phyloP scores from a whole-genome alignment of 169 alveolate genomes.

The Plasmodium reichenowi region DNA sequence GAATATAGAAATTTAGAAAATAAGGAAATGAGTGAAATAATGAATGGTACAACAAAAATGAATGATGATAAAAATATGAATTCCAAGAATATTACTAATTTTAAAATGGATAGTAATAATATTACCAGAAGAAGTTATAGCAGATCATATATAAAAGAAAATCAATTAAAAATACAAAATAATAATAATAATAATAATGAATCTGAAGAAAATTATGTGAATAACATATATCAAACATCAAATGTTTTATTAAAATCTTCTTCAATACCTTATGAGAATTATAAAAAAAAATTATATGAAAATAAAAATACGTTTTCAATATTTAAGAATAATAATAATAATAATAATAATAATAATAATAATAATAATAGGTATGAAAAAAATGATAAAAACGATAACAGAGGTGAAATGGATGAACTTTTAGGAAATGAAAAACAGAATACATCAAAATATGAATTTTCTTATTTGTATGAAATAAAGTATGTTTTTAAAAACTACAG shows the following conservation, averaged over 20 bases:
- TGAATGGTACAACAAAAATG: too few relatives aligned
- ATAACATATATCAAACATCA: too few relatives aligned
- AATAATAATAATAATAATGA: too few relatives aligned
- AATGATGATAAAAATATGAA: not conserved
- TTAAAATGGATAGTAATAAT: not conserved
- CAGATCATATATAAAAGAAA: not conserved
- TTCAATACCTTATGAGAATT: not conserved
- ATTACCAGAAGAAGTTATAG: constrained; percentile 1
- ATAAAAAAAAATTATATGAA: not conserved
- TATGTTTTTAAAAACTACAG: constrained; percentile 80
- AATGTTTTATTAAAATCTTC: too few relatives aligned
- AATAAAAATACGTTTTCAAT: constrained; percentile 11
- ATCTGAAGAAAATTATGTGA: too few relatives aligned
- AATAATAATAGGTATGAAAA: not conserved
- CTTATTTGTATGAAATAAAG: constrained; percentile 66
- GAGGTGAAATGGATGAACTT: constrained; percentile 20
- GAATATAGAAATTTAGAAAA: too few relatives aligned
- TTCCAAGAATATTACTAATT: not conserved
- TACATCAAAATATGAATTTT: constrained; percentile 41
- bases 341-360: too few relatives aligned
- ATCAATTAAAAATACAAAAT: too few relatives aligned
- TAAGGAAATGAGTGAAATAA: not conserved
- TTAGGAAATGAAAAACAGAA: constrained; percentile 23
- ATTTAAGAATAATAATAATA: constrained; percentile 14
- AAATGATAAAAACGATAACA: constrained; percentile 15